phyloP scores from a whole-genome alignment of 768 basidiomycete species.

The Russula virescens region DNA sequence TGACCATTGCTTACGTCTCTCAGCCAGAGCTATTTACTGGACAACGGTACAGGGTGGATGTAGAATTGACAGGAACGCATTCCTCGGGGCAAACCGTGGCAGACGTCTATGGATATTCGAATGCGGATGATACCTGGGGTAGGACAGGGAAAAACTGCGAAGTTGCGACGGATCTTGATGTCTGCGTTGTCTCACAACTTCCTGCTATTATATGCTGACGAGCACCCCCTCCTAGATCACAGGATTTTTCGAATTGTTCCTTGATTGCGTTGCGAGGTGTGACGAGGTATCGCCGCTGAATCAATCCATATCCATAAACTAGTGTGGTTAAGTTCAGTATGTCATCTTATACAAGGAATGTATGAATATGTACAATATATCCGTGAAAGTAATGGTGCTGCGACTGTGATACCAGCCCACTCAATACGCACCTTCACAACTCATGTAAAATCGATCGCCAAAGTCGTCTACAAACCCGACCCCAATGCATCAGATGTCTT shows the following conservation, averaged over 20 bases:
- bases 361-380: no score
- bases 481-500: conserved; percentile 62
- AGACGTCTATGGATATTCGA: conserved; percentile 62
- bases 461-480: conserved; percentile 78
- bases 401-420: no score
- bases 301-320: not conserved
- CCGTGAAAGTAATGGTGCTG: no score
- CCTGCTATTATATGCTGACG: not conserved
- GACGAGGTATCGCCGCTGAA: conserved; percentile 62
- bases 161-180: conserved; percentile 63
- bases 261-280: conserved; percentile 52
- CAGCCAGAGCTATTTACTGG: conserved; percentile 58
- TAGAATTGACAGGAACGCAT: conserved; percentile 65
- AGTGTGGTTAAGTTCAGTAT: not conserved
- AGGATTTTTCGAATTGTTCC: conserved; percentile 59
- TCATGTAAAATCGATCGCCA: conserved; percentile 46
- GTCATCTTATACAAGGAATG: conserved; percentile 7
- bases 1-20: conserved; percentile 73
- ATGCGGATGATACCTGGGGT: conserved; percentile 67
- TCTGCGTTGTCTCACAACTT: conserved; percentile 36
- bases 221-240: conserved; percentile 46
- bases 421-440: not conserved
- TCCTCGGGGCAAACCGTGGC: conserved; percentile 76
- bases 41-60: conserved; percentile 70
- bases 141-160: conserved; percentile 66